Evolutionary conservation across 2,329 filamentous ascomycete genomes (phyloP).

Genomic region (Calonectria honghensis): DNA sequence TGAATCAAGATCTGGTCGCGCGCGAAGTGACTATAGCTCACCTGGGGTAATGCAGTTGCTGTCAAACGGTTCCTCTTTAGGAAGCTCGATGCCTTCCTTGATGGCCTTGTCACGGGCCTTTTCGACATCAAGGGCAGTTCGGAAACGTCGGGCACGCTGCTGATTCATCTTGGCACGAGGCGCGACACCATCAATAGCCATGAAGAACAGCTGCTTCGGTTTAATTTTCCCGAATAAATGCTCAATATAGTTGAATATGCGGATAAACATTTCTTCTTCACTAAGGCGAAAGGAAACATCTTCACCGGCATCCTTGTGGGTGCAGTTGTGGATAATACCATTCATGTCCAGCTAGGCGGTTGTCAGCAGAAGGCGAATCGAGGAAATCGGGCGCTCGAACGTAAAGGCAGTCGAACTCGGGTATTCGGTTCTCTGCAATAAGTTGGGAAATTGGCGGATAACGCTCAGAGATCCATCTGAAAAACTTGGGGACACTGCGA

Average conservation of each 20-base stretch:
- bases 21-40: conserved; percentile 48
- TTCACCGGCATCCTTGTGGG: conserved; percentile 92
- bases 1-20: too few relatives aligned
- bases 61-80: conserved; percentile 96
- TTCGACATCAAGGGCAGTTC: conserved; percentile 94
- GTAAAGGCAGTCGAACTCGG: conserved; percentile 98
- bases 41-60: conserved; percentile 99
- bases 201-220: conserved; percentile 98
- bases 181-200: conserved; percentile 98
- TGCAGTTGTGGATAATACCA: conserved; percentile 99
- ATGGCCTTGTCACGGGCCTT: conserved; percentile 94
- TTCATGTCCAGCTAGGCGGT: conserved; percentile 89
- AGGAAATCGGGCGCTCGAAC: conserved; percentile 64
- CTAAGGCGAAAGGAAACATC: conserved; percentile 93
- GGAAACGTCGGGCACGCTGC: conserved; percentile 94
- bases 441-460: conserved; percentile 99
- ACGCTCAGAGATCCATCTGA: conserved; percentile 99
- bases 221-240: conserved; percentile 99
- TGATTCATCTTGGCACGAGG: conserved; percentile 99
- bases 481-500: conserved; percentile 87
- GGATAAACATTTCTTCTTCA: conserved; percentile 99
- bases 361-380: conserved; percentile 49
- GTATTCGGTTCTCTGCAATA: conserved; percentile 98
- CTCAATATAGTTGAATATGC: conserved; percentile 99
- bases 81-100: conserved; percentile 90